Evolutionary conservation across 192 early-diverging fungal genomes (phyloP), one percentile per base, ranked within the genome.

Genomic region (Gryganskiella cystojenkinii): DNA sequence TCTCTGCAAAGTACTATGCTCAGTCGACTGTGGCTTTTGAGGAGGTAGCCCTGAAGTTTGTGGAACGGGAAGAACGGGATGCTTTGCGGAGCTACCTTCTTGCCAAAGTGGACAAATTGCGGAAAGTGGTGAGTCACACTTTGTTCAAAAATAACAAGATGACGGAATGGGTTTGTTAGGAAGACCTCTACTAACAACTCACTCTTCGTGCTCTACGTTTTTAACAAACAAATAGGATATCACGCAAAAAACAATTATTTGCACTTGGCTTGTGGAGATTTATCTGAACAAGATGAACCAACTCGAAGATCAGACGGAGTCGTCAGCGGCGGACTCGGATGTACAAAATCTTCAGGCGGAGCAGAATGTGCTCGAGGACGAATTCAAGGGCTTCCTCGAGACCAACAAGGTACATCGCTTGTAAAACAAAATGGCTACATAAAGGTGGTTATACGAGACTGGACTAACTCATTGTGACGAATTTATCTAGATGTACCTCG

Each of bases 181-280:
- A 8, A 44, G 15, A 30, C 27, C 33, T 69, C 14, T 19, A 22
- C n/a, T 30, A 50, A 22, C 33, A 62, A 17, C 3, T 24, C 30
- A 59, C 3, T 44, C 24, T 31, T 58, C n/a, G 43, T 60, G 6
- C 20, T 60, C 24, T 44, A n/a, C 7, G 27, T 4, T 20, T 37
- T 52, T 11, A 3, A 24, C 27, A 6, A 20, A 35, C n/a, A n/a
- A 27, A 13, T 82, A 95, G 89, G 93, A 94, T 73, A 80, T 81
- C 13, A 95, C 90, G 8, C 95, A 98, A 81, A 87, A 84, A 37
- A 91, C 87, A 14, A 87, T 97, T 28, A 63, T 98, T 8, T 86
- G 88, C 1, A 95, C 92, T 49, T 98, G 96, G 96, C 85, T 96
- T 17, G 82, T 96, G 17, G 96, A 98, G 71, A 88, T 98, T 28